These are phyloP conservation scores for Bretziella fagacearum DNA, from an alignment of 2,329 filamentous ascomycete genomes.

Conservation along the genomic window DNA sequence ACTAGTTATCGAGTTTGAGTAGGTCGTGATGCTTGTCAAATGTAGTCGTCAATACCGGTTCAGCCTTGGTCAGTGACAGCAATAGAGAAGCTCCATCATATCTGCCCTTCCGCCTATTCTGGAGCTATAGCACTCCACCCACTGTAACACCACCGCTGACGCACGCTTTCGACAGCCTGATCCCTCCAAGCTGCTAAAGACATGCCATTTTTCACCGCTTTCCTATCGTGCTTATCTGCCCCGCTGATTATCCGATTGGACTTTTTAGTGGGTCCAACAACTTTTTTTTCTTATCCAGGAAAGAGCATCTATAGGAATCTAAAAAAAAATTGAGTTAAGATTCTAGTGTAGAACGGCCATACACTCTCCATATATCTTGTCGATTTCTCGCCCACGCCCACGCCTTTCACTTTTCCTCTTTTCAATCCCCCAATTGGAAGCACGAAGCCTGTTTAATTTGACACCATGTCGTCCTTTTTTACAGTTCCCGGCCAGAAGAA, in stretches of 20 bases:
- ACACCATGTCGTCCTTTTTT: constrained; percentile 83
- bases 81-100: constrained; percentile 3
- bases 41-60: constrained; percentile 8
- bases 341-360: too few relatives aligned
- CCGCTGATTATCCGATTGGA: constrained; percentile 14
- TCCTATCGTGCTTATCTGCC: constrained; percentile 10
- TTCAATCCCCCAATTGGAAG: not conserved
- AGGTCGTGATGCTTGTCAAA: constrained; percentile 1
- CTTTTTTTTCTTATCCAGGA: constrained; percentile 14
- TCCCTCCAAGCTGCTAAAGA: not conserved
- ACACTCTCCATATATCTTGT: too few relatives aligned
- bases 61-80: constrained; percentile 9
- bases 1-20: not conserved
- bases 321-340: not conserved
- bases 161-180: constrained; percentile 15
- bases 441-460: too few relatives aligned
- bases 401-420: not conserved
- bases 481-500: constrained; percentile 80
- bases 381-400: not conserved
- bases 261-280: constrained; percentile 14
- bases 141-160: constrained; percentile 12
- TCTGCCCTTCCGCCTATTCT: constrained; percentile 11
- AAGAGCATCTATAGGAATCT: constrained; percentile 1
- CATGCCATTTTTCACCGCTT: constrained; percentile 23
- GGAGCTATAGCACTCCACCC: constrained; percentile 12